Percentiles rank a stretch among this genome's conserved stretches.
Evolutionary conservation across 1,284 basidiomycete genomes (phyloP).

Genomic region (Rhodotorula sp.): DNA sequence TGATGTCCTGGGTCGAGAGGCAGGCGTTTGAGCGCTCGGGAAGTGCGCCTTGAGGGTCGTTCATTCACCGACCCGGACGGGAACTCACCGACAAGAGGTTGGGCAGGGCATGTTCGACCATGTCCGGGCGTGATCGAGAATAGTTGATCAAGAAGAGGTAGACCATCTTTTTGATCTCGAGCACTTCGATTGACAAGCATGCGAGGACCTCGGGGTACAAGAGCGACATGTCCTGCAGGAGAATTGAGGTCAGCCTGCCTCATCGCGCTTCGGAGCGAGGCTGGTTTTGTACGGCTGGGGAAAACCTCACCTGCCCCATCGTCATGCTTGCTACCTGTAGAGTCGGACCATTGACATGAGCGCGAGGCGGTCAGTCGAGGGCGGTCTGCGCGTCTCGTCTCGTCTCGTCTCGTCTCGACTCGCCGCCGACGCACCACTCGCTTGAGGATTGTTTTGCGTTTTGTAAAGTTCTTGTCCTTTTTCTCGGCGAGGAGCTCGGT

Average conservation of each 20-base stretch:
- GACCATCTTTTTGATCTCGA: constrained; percentile 98
- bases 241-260: neutral
- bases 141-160: constrained; percentile 92
- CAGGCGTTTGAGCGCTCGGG: neutral
- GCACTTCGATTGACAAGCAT: constrained; percentile 77
- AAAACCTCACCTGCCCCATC: constrained; percentile 87
- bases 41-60: neutral
- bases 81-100: constrained; percentile 74
- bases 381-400: no score
- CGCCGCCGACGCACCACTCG: constrained; percentile 62
- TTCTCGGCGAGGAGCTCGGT: constrained; percentile 76
- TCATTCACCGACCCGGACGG: constrained; percentile 2
- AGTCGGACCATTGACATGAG: neutral
- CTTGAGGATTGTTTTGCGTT: constrained; percentile 87
- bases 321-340: constrained; percentile 77
- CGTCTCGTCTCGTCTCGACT: no score
- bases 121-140: constrained; percentile 79
- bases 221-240: constrained; percentile 71
- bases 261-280: neutral
- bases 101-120: constrained; percentile 80
- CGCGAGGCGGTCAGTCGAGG: neutral
- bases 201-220: constrained; percentile 86
- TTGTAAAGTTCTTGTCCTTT: constrained; percentile 89
- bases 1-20: constrained; percentile 67
- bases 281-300: no score